Evolutionary conservation across 2,329 filamentous ascomycete species (phyloP).

Genomic region (Tolypocladium ophioglossoides): DNA sequence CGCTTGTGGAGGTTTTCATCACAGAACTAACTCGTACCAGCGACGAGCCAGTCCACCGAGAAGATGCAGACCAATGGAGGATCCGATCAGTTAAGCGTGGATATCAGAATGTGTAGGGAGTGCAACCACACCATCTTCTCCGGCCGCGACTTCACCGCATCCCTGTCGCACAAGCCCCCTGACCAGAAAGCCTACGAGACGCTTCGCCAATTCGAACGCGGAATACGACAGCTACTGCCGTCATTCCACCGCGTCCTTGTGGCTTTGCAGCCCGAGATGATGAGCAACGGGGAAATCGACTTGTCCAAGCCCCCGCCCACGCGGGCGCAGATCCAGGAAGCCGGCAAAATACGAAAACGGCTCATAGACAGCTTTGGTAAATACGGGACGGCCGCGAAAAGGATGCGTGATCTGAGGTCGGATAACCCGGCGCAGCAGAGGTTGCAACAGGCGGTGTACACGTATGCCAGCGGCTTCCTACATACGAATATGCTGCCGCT

Average conservation of each 20-base stretch:
- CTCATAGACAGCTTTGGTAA: constrained; percentile 83
- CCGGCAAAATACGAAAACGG: constrained; percentile 79
- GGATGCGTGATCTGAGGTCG: constrained; percentile 70
- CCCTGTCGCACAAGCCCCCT: constrained; percentile 55
- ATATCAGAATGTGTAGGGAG: constrained; percentile 85
- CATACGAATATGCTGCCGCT: constrained; percentile 87
- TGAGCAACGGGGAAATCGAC: constrained; percentile 25
- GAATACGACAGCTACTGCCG: constrained; percentile 71
- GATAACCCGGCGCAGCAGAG: constrained; percentile 60
- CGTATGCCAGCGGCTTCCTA: constrained; percentile 71
- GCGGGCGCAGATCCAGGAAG: constrained; percentile 67
- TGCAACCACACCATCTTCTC: constrained; percentile 57
- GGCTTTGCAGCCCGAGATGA: constrained; percentile 50
- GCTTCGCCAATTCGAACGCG: constrained; percentile 75
- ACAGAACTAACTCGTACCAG: constrained; percentile 1
- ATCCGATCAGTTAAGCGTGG: constrained; percentile 51
- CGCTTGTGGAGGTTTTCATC: not conserved
- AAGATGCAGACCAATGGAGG: constrained; percentile 21
- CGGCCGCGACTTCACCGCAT: constrained; percentile 66
- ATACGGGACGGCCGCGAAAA: constrained; percentile 71
- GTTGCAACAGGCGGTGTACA: constrained; percentile 73
- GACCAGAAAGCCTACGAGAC: constrained; percentile 77
- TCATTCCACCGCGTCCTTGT: constrained; percentile 71
- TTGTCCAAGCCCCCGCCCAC: constrained; percentile 34
- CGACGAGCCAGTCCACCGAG: constrained; percentile 24